Conservation (phyloP, 768 basidiomycete genomes). For the Amanita subjunquillea region DNA sequence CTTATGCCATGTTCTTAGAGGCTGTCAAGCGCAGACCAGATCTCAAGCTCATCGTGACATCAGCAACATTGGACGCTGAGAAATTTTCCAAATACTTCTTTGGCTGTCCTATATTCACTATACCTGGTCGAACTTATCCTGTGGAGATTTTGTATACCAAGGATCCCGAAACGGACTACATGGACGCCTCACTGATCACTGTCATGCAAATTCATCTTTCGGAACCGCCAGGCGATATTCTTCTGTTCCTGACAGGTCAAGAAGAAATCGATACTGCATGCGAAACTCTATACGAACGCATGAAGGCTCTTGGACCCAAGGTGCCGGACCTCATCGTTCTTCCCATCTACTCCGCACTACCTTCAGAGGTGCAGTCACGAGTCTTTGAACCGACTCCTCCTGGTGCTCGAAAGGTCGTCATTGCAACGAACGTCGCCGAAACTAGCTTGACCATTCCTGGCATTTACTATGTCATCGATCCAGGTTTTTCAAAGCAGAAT, state of each 20-base stretch:
- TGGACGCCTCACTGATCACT: conserved; percentile 96
- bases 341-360: conserved; percentile 95
- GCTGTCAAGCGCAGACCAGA: conserved; percentile 91
- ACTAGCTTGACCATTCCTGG: conserved; percentile 97
- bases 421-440: conserved; percentile 99
- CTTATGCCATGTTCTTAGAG: conserved; percentile 41
- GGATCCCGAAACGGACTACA: conserved; percentile 94
- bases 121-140: conserved; percentile 98
- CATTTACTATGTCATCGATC: conserved; percentile 98
- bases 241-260: conserved; percentile 96
- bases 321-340: conserved; percentile 95
- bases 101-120: conserved; percentile 98
- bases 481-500: conserved; percentile 98
- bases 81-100: conserved; percentile 99
- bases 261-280: conserved; percentile 98
- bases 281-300: conserved; percentile 95
- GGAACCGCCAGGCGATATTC: conserved; percentile 92
- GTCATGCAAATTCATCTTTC: conserved; percentile 99
- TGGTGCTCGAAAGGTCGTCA: conserved; percentile 96
- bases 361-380: conserved; percentile 94
- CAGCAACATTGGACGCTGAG: conserved; percentile 97
- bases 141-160: conserved; percentile 98
- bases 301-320: conserved; percentile 98
- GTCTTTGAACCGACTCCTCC: conserved; percentile 98
- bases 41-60: conserved; percentile 96